These are phyloP conservation scores for Excoecaria cochinchinensis DNA, from an alignment of 345 rosid species.

Conservation along the genomic window DNA sequence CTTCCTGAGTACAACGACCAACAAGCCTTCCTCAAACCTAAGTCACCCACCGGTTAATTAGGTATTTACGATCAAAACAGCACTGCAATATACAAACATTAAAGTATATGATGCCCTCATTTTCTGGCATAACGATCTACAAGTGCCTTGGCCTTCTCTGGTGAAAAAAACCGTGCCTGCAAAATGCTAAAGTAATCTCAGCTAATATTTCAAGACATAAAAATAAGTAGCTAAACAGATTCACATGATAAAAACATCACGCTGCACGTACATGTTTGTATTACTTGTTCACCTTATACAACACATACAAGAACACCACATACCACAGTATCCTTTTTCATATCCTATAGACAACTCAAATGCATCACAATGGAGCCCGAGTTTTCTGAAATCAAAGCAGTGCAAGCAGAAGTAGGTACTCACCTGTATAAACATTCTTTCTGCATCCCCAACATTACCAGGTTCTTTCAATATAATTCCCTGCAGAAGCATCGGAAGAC, in stretches of 20 bases:
- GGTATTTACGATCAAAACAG: too few relatives aligned
- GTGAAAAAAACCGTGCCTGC: conserved; percentile 94
- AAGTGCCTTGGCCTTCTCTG: conserved; percentile 78
- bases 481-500: conserved; percentile 38
- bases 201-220: neutral
- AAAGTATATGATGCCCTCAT: conserved; percentile 19
- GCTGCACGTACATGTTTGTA: neutral
- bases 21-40: too few relatives aligned
- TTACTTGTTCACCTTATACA: neutral
- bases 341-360: too few relatives aligned
- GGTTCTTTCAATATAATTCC: conserved; percentile 87
- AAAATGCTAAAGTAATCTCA: conserved; percentile 7
- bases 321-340: too few relatives aligned
- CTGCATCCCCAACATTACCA: conserved; percentile 79
- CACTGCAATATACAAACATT: too few relatives aligned
- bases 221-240: neutral
- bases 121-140: conserved; percentile 76
- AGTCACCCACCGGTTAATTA: neutral
- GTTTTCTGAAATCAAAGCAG: too few relatives aligned
- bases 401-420: conserved; percentile 19
- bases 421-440: conserved; percentile 99
- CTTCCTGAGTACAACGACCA: too few relatives aligned
- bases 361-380: too few relatives aligned
- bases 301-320: too few relatives aligned
- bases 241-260: too few relatives aligned